phyloP scores from a whole-genome alignment of 352 stramenopile genomes.

The Globisporangium cederbergense region DNA sequence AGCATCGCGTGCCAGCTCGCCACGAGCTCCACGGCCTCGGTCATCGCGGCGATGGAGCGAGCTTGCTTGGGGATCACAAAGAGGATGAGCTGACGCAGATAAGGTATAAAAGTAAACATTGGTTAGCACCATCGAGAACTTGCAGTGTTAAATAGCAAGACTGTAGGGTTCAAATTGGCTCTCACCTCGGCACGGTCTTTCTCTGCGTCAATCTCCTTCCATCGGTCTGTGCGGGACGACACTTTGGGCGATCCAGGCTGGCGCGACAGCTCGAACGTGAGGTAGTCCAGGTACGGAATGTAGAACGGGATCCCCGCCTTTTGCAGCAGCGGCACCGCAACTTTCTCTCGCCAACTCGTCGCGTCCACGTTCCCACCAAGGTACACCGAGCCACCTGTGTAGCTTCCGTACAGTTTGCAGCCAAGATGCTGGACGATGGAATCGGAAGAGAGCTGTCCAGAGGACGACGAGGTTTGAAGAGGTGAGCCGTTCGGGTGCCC shows the following conservation, averaged over 20 bases:
- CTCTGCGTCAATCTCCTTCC: constrained; percentile 55
- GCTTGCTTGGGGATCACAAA: constrained; percentile 77
- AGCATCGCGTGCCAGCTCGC: constrained; percentile 65
- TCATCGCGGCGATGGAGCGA: constrained; percentile 82
- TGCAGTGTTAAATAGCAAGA: neutral
- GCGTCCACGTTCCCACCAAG: constrained; percentile 70
- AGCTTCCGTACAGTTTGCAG: constrained; percentile 42
- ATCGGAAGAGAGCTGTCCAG: constrained; percentile 18
- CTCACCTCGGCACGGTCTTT: constrained; percentile 62
- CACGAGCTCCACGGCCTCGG: constrained; percentile 74
- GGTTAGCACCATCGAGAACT: neutral
- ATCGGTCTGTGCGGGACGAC: constrained; percentile 30
- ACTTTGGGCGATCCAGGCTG: constrained; percentile 28
- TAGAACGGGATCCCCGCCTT: constrained; percentile 72
- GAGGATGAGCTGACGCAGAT: constrained; percentile 46
- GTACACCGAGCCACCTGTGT: constrained; percentile 58
- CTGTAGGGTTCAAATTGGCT: neutral
- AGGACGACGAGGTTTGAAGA: constrained; percentile 2
- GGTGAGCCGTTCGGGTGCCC: constrained; percentile 11
- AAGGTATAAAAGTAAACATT: neutral
- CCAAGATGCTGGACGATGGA: constrained; percentile 42
- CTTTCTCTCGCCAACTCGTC: constrained; percentile 71
- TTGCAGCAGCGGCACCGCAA: constrained; percentile 70
- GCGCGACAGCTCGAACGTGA: constrained; percentile 52
- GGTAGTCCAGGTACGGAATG: constrained; percentile 70